phyloP scores from a whole-genome alignment of 2,329 filamentous ascomycete genomes.

The Fusarium sulawesiense region DNA sequence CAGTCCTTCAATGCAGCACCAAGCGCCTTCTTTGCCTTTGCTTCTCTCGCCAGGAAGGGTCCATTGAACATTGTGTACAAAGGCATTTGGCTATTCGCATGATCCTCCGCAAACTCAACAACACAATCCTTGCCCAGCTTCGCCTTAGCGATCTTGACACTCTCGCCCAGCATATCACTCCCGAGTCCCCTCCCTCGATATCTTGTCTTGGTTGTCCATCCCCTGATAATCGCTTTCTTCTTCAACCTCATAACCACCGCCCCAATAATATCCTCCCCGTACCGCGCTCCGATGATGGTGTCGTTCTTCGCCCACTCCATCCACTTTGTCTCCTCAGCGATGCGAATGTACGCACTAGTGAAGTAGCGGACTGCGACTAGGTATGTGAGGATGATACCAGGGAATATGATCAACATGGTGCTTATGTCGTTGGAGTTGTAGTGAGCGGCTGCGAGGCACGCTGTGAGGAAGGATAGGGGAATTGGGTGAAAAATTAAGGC shows the following conservation, averaged over 20 bases:
- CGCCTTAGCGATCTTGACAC: conserved; percentile 72
- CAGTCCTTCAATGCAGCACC: conserved; percentile 44
- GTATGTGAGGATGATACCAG: conserved; percentile 71
- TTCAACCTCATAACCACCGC: conserved; percentile 73
- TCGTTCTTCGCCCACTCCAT: conserved; percentile 67
- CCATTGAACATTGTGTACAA: conserved; percentile 70
- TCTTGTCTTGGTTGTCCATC: conserved; percentile 79
- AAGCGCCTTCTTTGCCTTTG: conserved; percentile 62
- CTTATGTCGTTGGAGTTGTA: conserved; percentile 62
- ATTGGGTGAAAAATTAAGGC: conserved; percentile 73
- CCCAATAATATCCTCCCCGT: conserved; percentile 76
- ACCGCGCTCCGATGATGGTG: conserved; percentile 70
- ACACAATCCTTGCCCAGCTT: conserved; percentile 69
- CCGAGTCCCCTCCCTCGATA: conserved; percentile 80
- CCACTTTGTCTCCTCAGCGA: conserved; percentile 72
- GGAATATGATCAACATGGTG: conserved; percentile 64
- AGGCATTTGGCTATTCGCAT: conserved; percentile 76
- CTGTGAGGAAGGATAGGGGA: conserved; percentile 58
- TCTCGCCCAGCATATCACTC: conserved; percentile 76
- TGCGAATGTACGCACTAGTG: conserved; percentile 70
- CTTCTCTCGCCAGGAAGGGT: conserved; percentile 66
- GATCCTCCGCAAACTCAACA: conserved; percentile 77
- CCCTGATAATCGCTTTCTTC: conserved; percentile 75
- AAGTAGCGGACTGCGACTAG: conserved; percentile 70
- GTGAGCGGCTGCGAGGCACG: conserved; percentile 55